A percentile compares a stretch with the other conserved stretches of the same genome.
Conservation (phyloP, 768 basidiomycete genomes). For the Cystofilobasidium bisporidii region DNA sequence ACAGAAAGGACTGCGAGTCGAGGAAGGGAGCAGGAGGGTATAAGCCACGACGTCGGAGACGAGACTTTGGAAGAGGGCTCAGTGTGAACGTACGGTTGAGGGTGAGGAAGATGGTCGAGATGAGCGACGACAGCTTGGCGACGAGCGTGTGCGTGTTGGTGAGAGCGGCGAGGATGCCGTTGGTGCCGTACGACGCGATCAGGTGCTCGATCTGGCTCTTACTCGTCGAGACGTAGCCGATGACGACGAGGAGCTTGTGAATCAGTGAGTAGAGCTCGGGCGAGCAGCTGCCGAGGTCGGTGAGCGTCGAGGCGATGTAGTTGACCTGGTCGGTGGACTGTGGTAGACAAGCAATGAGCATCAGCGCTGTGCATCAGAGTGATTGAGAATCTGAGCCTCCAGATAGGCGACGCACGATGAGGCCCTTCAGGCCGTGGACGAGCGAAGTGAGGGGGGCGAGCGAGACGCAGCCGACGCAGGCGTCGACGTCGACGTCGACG, state of each 20-base stretch:
- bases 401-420: neutral
- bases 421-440: neutral
- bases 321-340: neutral
- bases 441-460: neutral
- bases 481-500: neutral
- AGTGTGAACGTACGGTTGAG: neutral
- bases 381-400: neutral
- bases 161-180: neutral
- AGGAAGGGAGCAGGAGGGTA: neutral
- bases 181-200: neutral
- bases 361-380: neutral
- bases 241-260: neutral
- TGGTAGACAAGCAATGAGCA: neutral
- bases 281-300: neutral
- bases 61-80: neutral
- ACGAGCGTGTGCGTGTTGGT: constrained; percentile 4
- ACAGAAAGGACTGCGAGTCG: neutral
- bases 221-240: neutral
- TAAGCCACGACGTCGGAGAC: neutral
- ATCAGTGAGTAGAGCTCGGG: neutral
- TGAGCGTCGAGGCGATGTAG: neutral
- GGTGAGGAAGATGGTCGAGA: neutral
- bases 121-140: neutral
- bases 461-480: neutral
- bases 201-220: neutral